Percentiles rank a stretch among this genome's conserved stretches.
These are phyloP conservation scores for Exophiala viscosa DNA, from an alignment of 2,329 filamentous ascomycete species.

Conservation along the genomic window DNA sequence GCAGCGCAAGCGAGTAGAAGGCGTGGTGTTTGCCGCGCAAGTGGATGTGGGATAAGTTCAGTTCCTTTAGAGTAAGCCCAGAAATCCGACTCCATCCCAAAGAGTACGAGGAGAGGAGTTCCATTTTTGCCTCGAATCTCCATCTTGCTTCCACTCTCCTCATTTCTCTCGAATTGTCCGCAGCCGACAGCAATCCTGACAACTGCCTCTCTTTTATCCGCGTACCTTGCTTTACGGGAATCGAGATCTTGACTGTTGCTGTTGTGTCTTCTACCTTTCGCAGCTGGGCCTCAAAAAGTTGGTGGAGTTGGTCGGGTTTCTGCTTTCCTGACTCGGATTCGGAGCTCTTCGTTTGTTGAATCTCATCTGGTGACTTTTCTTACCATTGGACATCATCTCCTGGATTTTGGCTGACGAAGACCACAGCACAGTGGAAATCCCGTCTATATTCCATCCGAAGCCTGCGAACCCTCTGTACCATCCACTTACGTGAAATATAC, in stretches of 20 bases:
- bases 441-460: constrained; percentile 6
- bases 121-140: constrained; percentile 19
- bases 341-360: constrained; percentile 11
- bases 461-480: not conserved
- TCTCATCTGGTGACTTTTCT: constrained; percentile 16
- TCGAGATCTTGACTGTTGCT: constrained; percentile 12
- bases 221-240: constrained; percentile 29
- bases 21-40: too few species aligned
- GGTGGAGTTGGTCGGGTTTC: constrained; percentile 26
- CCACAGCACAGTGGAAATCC: constrained; percentile 7
- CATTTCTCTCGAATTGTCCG: constrained; percentile 28
- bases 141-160: constrained; percentile 27
- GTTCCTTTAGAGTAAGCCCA: not conserved
- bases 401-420: constrained; percentile 9
- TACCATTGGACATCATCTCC: not conserved
- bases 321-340: constrained; percentile 22
- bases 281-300: constrained; percentile 10
- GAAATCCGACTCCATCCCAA: constrained; percentile 1
- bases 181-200: constrained; percentile 31
- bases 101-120: not conserved
- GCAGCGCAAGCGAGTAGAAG: too few species aligned
- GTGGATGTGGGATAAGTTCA: too few species aligned
- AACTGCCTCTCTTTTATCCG: constrained; percentile 33
- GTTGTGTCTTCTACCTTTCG: constrained; percentile 8
- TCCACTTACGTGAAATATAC: not conserved